Evolutionary conservation across 345 rosid species (phyloP).

Genomic region (Bruguiera gymnorhiza): DNA sequence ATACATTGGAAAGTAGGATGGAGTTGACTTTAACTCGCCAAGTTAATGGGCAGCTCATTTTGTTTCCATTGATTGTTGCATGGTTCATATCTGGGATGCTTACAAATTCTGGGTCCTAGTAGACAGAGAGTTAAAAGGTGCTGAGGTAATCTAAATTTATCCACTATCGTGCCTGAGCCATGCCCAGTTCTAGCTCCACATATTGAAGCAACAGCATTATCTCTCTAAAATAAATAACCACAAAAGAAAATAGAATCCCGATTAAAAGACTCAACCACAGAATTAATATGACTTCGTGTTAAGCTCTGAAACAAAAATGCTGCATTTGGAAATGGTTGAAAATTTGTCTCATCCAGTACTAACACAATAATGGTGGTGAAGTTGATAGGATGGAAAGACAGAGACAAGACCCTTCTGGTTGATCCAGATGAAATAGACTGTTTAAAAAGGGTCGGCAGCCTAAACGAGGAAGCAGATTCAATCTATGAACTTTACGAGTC

Average conservation of each 20-base stretch:
- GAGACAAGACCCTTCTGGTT: constrained; percentile 73
- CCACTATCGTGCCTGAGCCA: too few relatives aligned
- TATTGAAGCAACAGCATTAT: too few relatives aligned
- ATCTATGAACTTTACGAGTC: constrained; percentile 61
- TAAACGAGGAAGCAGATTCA: constrained; percentile 81
- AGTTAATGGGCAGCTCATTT: too few relatives aligned
- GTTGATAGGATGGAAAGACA: constrained; percentile 98
- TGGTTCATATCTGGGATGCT: not conserved
- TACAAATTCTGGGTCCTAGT: not conserved
- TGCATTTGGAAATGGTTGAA: not conserved
- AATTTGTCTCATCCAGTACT: constrained; percentile 10
- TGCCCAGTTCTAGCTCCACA: too few relatives aligned
- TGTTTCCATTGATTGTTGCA: too few relatives aligned
- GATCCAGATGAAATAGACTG: constrained; percentile 84
- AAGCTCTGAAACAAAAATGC: not conserved
- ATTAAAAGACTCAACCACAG: not conserved
- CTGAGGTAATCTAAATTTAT: not conserved
- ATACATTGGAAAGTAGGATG: too few relatives aligned
- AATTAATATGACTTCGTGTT: not conserved
- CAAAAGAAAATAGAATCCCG: not conserved
- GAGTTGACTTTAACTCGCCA: too few relatives aligned
- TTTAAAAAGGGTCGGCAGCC: constrained; percentile 51
- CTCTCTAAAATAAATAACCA: not conserved
- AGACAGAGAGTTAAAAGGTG: not conserved
- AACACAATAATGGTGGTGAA: constrained; percentile 35